Evolutionary conservation across 2,329 filamentous ascomycete species (phyloP), one percentile per base, ranked within the genome.

Genomic region (Cytospora piceicola): DNA sequence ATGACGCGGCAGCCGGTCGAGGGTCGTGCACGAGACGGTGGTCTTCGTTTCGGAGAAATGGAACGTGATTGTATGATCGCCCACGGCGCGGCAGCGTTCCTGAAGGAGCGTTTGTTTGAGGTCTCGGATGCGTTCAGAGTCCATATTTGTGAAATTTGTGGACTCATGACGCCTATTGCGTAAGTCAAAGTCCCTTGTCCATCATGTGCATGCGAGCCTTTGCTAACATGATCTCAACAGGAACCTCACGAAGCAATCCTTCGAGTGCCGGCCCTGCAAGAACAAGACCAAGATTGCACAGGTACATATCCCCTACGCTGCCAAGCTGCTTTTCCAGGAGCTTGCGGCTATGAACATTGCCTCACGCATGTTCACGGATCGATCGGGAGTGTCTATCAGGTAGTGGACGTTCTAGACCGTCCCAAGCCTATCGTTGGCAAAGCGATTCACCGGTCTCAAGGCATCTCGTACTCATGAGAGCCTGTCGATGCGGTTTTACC

Each of bases 21-120:
- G 81, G 95, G 95, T 90, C 92, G 96, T 87, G 95, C 95, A 4
- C 85, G 96, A 79, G 96, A 99, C 77, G 95, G 95, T 85, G 95
- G 95, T 83, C 86, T 99, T 54, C 94, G 96, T 76, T 99, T 99
- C 88, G 95, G 95, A 89, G 95, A 99, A 84, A 99, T 99, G 95
- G 96, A 99, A 81, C 94, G 96, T 82, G 96, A 99, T 87, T 99
- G 95, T 78, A 99, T 99, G 95, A 99, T 99, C 82, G 93, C 96
- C n/a, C 96, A 99, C 77, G 95, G 95, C 76, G 95, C 96, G 4
- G 94, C 93, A 63, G 90, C 94, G 1, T 99, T 99, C 86, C 81
- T 99, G 75, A 99, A 99, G 82, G 95, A 99, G 83, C 88, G 95
- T 74, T 81, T 99, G 66, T 97, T 99, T 74, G 94, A 98, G 77